These are phyloP conservation scores for Cyberlindnera lachancei DNA, from an alignment of 805 yeast genomes.

Conservation along the genomic window DNA sequence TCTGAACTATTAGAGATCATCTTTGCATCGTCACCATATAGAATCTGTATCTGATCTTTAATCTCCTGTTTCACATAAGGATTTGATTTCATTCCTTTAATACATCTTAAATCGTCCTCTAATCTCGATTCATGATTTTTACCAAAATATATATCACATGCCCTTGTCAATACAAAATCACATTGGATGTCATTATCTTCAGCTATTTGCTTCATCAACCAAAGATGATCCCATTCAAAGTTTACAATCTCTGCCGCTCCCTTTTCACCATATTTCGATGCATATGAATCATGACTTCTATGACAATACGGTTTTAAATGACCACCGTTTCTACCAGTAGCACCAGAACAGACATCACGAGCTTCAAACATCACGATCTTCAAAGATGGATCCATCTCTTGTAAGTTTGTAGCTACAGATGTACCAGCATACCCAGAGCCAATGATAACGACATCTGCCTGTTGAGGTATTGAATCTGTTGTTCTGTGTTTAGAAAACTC, in stretches of 20 bases:
- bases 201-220: conserved; percentile 26
- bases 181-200: conserved; percentile 31
- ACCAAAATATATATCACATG: conserved; percentile 30
- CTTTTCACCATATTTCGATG: conserved; percentile 7
- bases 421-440: conserved; percentile 42
- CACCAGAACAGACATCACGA: conserved; percentile 33
- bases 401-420: conserved; percentile 30
- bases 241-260: conserved; percentile 31
- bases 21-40: conserved; percentile 34
- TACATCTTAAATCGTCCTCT: conserved; percentile 9
- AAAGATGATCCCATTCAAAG: conserved; percentile 30
- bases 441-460: conserved; percentile 32
- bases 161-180: conserved; percentile 26
- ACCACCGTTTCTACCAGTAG: conserved; percentile 45
- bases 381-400: conserved; percentile 21
- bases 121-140: conserved; percentile 15
- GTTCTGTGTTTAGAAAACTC: conserved; percentile 13
- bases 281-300: conserved; percentile 9
- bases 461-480: conserved; percentile 24
- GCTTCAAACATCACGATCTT: conserved; percentile 33
- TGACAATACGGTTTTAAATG: conserved; percentile 33
- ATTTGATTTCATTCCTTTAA: conserved; percentile 19
- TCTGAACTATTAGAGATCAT: conserved; percentile 61
- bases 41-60: conserved; percentile 26
- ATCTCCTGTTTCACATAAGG: conserved; percentile 23